Base-by-base conservation (phyloP, 2,329 filamentous ascomycete genomes). In the Trichophyton simii region DNA sequence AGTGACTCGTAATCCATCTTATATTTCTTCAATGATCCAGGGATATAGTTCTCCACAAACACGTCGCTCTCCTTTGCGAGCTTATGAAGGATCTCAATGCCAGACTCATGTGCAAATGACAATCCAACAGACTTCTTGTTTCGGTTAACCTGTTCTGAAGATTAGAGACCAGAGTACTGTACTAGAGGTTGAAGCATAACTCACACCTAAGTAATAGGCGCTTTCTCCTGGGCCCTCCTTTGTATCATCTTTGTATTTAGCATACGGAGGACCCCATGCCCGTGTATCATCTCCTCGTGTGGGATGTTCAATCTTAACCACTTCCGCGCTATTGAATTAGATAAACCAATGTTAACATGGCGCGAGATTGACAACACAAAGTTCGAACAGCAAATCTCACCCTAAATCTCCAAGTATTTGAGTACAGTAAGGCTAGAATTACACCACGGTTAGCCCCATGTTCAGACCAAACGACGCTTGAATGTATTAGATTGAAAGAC, bases 241-340 rank as follows among this genome's bases (percentile, higher is more conserved):
- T 72, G 67, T 77, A 2, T 78, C 82, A 36, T 83, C 72, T 64
- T 81, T 83, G 72, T 95, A 95, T 59, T 83, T 79, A 6, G 94
- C 94, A 72, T 94, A 99, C 1, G 94, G 94, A 25, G 94, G 94
- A 0, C 94, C 94, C 94, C 94, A 99, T 58, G 91, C 91, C 69
- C 94, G 80, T 8, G 94, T 99, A 72, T 99, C 94, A 72, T 99
- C 94, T 42, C 89, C 94, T 62, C 89, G 83, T 3, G 84, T 84
- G 3, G 94, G 94, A 74, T 99, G 94, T 75, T 99, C 94, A 64
- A 99, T 83, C 75, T 99, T 99, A 76, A 99, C 96, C 36, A 99
- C 86, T 73, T 99, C 92, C 66, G 94, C 94, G 65, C 91, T 95
- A 67, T 62, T 65, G 46, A 55, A 66, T 36, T 25, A 46, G 31